These are phyloP conservation scores for Linum usitatissimum DNA, from an alignment of 345 rosid genomes.

Conservation along the genomic window DNA sequence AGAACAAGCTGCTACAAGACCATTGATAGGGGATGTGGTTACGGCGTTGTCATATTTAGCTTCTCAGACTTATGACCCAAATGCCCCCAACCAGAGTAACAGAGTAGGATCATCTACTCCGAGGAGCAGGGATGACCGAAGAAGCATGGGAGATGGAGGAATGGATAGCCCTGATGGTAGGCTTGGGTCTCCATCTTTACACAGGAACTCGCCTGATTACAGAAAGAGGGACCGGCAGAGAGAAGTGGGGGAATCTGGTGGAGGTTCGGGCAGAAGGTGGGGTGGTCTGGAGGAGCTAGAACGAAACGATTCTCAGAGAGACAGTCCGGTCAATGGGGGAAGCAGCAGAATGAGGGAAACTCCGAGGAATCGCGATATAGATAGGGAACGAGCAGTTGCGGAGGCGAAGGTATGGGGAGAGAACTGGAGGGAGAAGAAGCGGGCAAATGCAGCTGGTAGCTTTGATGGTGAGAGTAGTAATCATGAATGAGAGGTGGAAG, in stretches of 20 bases:
- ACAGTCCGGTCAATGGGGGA: constrained; percentile 42
- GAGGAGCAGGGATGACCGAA: constrained; percentile 36
- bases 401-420: constrained; percentile 99
- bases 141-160: constrained; percentile 31
- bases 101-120: constrained; percentile 60
- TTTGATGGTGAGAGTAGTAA: constrained; percentile 40
- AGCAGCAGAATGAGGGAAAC: constrained; percentile 57
- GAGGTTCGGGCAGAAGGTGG: constrained; percentile 82
- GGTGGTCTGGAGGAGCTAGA: constrained; percentile 44
- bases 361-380: constrained; percentile 67
- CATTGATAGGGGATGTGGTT: constrained; percentile 65
- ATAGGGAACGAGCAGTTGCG: constrained; percentile 94
- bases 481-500: background rate
- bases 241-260: constrained; percentile 21
- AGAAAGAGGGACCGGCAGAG: constrained; percentile 52
- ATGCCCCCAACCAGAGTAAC: constrained; percentile 37
- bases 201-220: constrained; percentile 79
- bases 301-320: constrained; percentile 55
- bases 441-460: constrained; percentile 58
- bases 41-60: constrained; percentile 70
- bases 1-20: constrained; percentile 78
- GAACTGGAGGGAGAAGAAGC: constrained; percentile 86
- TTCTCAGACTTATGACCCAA: constrained; percentile 43
- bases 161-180: constrained; percentile 56
- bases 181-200: constrained; percentile 59